Evolutionary conservation across 306 rosid species (phyloP), one percentile per base, ranked within the genome.

Genomic region (Fragaria iinumae): DNA sequence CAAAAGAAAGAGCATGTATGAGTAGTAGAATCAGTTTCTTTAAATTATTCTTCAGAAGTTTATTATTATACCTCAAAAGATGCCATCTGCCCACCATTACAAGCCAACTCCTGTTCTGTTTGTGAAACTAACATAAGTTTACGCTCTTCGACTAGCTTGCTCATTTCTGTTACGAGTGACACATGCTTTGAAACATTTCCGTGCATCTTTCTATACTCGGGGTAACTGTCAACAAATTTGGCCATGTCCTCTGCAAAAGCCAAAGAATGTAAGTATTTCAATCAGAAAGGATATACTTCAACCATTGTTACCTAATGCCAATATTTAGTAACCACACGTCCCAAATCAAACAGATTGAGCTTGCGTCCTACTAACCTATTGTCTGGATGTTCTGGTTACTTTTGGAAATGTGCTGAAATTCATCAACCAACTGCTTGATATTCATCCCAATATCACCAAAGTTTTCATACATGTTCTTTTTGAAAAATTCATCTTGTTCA

Each of bases 401-500:
- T 85, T 91, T 87, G 66, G 92, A 83, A 75, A 87, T 87, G 80
- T 90, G 96, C 88, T 90, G 99, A 88, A 95, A 92, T 67, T 92
- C 99, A 87, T 95, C 98, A 65, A 91, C 99, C 82, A 95, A 79
- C 73, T 88, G 88, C 88, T 95, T 95, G 80, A 95, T 92, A 80
- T 95, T 95, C 98, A 92, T 86, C 67, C 99, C 98, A 76, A 95
- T 95, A 81, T 92, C 99, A 79, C 99, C 99, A 85, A 95, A 92
- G 81, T 95, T 95, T 69, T 95, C 98, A 27, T 89, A 89, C 97
- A 95, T 92, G 84, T 92, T 95, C 73, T 85, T 77, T 81, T 95
- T 92, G 88, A 90, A 95, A 85, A 95, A 95, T 13, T 84, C 78
- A 89, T 95, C 98, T 80, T 92, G 97, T 70, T 95, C 98, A 39